Evolutionary conservation across 345 rosid genomes (phyloP).

Genomic region (Noccaea caerulescens): DNA sequence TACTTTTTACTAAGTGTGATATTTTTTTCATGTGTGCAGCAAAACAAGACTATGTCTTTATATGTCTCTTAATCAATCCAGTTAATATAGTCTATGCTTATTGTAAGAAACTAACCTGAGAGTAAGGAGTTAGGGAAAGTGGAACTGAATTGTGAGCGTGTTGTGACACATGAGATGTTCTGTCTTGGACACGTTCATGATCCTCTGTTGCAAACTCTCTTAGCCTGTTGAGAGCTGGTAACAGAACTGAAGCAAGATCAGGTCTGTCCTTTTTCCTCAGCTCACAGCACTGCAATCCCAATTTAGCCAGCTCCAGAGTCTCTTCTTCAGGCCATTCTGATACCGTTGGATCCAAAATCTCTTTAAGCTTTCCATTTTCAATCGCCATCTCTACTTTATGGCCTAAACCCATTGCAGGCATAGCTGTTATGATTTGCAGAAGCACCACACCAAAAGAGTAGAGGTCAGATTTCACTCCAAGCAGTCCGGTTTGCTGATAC

Average conservation of each 20-base stretch:
- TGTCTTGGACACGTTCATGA: constrained; percentile 33
- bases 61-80: neutral
- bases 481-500: constrained; percentile 82
- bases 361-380: constrained; percentile 49
- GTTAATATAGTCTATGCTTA: neutral
- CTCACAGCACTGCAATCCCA: constrained; percentile 75
- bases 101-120: constrained; percentile 39
- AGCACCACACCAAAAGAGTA: constrained; percentile 83
- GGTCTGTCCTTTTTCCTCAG: constrained; percentile 83
- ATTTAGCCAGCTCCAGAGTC: constrained; percentile 61
- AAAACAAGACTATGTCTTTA: neutral
- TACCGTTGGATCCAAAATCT: constrained; percentile 64
- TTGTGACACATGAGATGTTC: constrained; percentile 12
- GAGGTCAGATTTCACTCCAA: constrained; percentile 83
- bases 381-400: constrained; percentile 62
- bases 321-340: constrained; percentile 76
- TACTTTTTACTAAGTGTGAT: neutral
- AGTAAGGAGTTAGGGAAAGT: constrained; percentile 1
- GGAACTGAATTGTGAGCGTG: constrained; percentile 24
- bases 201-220: constrained; percentile 47
- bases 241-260: constrained; percentile 60
- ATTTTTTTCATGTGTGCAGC: constrained; percentile 20
- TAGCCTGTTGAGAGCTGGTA: constrained; percentile 66
- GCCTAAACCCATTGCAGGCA: constrained; percentile 66
- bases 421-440: constrained; percentile 74